Base-by-base conservation (phyloP, 1,139 yeast species). In the Wickerhamomyces sp. region DNA sequence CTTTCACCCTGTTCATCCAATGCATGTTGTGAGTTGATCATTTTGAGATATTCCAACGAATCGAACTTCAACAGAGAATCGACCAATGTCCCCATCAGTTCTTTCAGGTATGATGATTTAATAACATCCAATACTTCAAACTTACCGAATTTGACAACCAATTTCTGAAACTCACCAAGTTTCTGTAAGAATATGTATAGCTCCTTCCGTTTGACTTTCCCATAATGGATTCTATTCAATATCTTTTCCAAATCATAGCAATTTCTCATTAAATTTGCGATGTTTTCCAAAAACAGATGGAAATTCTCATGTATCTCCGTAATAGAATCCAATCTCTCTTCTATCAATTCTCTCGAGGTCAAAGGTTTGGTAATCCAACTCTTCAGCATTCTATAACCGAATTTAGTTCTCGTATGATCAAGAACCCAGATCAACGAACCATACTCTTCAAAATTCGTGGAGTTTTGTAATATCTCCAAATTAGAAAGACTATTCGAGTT, bases 401-500 rank as follows among this genome's bases (percentile, higher is more conserved):
- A 83, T 22, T 70, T 67, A 0, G 96, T 86, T 28, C 76, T 62
- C 0, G 97, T 85, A 44, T 82, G 89, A 55, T 89, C 85, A 42
- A 91, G 53, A 3, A 86, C 62, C 87, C 91, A 83, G 13, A 84
- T 58, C 14, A 91, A 59, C 0, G 96, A 77, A 0, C 96, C 97
- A 23, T 66, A 62, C 7, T 62, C 64, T 2, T 70, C 62, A 14
- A 61, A 58, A 42, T 78, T 76, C 0, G 91, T 75, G 3, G 69
- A 62, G 49, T 85, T 85, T 26, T 64, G 64, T 48, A 86, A 86
- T 1, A 91, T 70, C 51, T 91, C 96, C 18, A 91, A 61, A 26
- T 84, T 75, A 23, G 70, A 67, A 6, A 91, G 49, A 0, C 95
- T 77, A 44, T 73, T 77, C 2, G 83, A 75, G 26, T 85, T 80